phyloP scores from a whole-genome alignment of 306 rosid genomes.

The Neltuma alba region DNA sequence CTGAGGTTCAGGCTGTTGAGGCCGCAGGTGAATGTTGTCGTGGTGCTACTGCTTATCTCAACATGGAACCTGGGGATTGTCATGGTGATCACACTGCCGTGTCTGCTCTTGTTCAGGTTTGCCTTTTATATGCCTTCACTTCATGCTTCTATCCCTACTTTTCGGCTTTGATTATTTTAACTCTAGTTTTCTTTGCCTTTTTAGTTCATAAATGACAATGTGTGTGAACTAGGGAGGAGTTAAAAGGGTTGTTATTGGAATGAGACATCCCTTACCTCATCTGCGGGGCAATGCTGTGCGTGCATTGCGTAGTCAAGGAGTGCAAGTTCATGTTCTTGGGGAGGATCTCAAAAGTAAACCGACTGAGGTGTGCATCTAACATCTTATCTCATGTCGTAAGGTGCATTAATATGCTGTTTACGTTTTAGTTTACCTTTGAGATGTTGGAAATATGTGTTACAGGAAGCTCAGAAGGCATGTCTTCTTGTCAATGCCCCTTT shows the following conservation, averaged over 20 bases:
- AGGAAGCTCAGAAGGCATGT: conserved; percentile 86
- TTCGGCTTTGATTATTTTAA: neutral
- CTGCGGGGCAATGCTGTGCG: conserved; percentile 81
- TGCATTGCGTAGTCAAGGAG: conserved; percentile 75
- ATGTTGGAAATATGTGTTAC: conserved; percentile 14
- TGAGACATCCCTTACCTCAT: conserved; percentile 91
- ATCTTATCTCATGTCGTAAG: neutral
- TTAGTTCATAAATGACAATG: conserved; percentile 41
- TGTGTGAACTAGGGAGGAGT: conserved; percentile 80
- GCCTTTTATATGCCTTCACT: neutral
- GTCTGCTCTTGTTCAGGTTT: conserved; percentile 82
- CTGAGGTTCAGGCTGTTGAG: conserved; percentile 77
- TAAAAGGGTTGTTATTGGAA: conserved; percentile 80
- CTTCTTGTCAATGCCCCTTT: conserved; percentile 87
- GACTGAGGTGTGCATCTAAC: conserved; percentile 56
- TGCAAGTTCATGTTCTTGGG: conserved; percentile 81
- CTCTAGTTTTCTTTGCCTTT: conserved; percentile 29
- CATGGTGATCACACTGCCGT: conserved; percentile 79
- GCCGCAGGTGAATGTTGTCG: conserved; percentile 58
- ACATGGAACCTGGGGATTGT: conserved; percentile 94
- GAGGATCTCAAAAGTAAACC: conserved; percentile 73
- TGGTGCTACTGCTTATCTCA: conserved; percentile 74
- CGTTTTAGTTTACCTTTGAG: neutral
- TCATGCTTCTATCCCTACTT: neutral
- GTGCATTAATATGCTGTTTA: neutral